Evolutionary conservation across 2,329 filamentous ascomycete genomes (phyloP), one percentile per base, ranked within the genome.

Genomic region (Zalaria sp.): DNA sequence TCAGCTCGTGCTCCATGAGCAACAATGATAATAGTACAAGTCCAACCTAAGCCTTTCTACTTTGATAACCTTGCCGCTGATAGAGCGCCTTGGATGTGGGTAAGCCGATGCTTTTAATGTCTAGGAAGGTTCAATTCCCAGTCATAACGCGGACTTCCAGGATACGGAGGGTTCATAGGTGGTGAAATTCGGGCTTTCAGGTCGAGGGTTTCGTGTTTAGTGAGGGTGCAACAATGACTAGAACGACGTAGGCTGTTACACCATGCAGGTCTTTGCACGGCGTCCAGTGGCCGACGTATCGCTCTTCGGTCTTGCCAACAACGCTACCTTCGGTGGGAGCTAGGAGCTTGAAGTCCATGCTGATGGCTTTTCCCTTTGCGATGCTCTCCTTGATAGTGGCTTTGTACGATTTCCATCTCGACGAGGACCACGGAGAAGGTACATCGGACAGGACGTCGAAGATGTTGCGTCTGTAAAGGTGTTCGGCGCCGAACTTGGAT

Each of bases 391-490:
- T 59, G 2, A 77, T 66, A 0, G 57, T 58, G 1, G 54, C 51
- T 47, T 64, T 66, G 56, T 73, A 69, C 0, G 62, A 57, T 39
- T 64, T 66, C 2, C 62, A 63, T 4, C 71, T 53, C 2, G 58
- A 62, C n/a, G 46, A 45, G 2, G 40, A 43, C 25, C 40, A 40
- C 11, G 59, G 57, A 1, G 65, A 60, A 36, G 68, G 62, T n/a
- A 32, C 7, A n/a, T 69, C 63, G 4, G 61, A 56, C 4, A 78
- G 62, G n/a, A 76, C 65, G 34, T 66, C 62, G 51, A 77, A 77
- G 8, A 76, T 61, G 45, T 77, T 72, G 32, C 37, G 29, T 27
- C 37, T 36, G 27, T 37, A 3, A 46, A 62, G 65, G 37, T 68
- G 63, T 38, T 63, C 52, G 10, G 59, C 55, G 2, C 60, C 57